Evolutionary conservation across 164 flowering plant genomes (phyloP), one percentile per base, ranked within the genome.

Genomic region (Vitis rotundifolia): DNA sequence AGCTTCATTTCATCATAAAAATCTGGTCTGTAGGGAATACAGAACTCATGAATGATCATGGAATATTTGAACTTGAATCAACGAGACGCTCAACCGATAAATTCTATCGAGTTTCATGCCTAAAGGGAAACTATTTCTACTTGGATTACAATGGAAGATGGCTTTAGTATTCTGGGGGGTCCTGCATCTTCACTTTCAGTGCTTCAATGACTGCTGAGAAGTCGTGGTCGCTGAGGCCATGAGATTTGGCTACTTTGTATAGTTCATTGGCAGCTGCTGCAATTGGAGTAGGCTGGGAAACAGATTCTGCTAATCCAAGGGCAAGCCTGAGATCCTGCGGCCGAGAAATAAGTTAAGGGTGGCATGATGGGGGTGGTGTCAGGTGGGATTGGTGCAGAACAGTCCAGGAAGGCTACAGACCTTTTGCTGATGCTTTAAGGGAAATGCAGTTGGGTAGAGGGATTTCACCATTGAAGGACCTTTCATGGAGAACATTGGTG

Each of bases 381-480:
- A 37, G 44, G 7, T 37, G 44, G 44, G 44, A 37, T 37, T 37
- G 44, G 44, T 37, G 44, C 44, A 37, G 0, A 5, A 37, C 28
- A 49, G 52, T 3, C 16, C 18, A 18, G 65, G 22, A 61, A 63
- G 9, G 54, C 44, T 26, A 76, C 84, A 54, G 37, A 92, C 98
- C 97, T 94, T 94, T 67, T 94, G 98, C 61, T 94, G 98, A 84
- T 94, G 97, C 84, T 94, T 94, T 31, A 92, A 71, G 19, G 97
- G 97, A 75, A 94, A 94, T 28, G 97, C 97, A 3, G 98, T 87
- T 11, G 97, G 94, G 71, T 90, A 94, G 18, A 49, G 47, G n/a
- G 97, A 85, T 68, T 91, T 79, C 59, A 89, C 79, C 98, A 94
- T 94, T 31, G 94, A 87, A 47, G 97, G 97, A 26, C 97, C 98